These are phyloP conservation scores for Candida dubliniensis DNA, from an alignment of 1,139 yeast genomes.

Conservation along the genomic window DNA sequence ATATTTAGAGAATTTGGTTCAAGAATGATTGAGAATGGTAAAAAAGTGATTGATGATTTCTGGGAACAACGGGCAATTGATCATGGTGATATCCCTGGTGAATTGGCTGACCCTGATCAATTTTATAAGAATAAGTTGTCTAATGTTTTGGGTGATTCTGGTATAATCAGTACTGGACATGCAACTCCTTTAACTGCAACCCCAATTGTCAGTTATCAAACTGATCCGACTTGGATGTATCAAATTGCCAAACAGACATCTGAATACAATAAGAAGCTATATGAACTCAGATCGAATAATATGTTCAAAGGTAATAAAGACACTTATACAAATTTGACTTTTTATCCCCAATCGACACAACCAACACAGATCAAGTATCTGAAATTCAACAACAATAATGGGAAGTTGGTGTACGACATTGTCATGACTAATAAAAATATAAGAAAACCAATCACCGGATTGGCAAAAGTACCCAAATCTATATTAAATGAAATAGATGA, in stretches of 20 bases:
- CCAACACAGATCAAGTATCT: slow-evolving; percentile 44
- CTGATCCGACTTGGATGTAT: slow-evolving; percentile 82
- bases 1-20: slow-evolving; percentile 94
- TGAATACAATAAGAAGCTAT: slow-evolving; percentile 62
- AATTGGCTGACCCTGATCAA: slow-evolving; percentile 75
- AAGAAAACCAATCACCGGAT: slow-evolving; percentile 57
- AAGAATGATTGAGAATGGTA: slow-evolving; percentile 75
- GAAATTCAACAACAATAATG: slow-evolving; percentile 17
- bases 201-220: slow-evolving; percentile 44
- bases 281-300: slow-evolving; percentile 58
- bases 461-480: slow-evolving; percentile 55
- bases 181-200: slow-evolving; percentile 41
- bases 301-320: slow-evolving; percentile 67
- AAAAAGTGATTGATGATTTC: slow-evolving; percentile 82
- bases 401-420: slow-evolving; percentile 48
- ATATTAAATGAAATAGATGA: slow-evolving; percentile 56
- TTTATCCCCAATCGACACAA: slow-evolving; percentile 76
- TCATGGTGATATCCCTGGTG: slow-evolving; percentile 76
- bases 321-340: slow-evolving; percentile 76
- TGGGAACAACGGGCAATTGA: slow-evolving; percentile 74
- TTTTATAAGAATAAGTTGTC: slow-evolving; percentile 24
- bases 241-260: slow-evolving; percentile 80
- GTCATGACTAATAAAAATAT: slow-evolving; percentile 16
- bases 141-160: slow-evolving; percentile 20
- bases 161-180: slow-evolving; percentile 18